These are phyloP conservation scores for Geosmithia morbida DNA, from an alignment of 2,329 filamentous ascomycete genomes.

Conservation along the genomic window DNA sequence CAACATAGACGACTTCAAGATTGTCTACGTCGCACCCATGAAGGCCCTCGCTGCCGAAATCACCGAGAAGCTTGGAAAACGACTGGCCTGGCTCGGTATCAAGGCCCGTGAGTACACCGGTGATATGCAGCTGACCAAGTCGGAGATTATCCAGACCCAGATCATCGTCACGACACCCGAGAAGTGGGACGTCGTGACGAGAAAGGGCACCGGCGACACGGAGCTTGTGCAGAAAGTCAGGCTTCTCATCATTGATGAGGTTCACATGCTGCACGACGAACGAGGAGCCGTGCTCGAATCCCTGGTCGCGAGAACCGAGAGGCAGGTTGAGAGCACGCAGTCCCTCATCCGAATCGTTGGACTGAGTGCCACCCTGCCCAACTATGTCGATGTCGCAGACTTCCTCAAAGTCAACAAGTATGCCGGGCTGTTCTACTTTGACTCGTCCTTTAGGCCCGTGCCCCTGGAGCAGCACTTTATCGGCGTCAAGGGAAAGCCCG, in stretches of 20 bases:
- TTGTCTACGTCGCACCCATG: slow-evolving; percentile 98
- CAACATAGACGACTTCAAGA: slow-evolving; percentile 83
- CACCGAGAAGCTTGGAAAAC: slow-evolving; percentile 83
- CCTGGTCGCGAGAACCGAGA: slow-evolving; percentile 82
- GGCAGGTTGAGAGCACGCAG: slow-evolving; percentile 96
- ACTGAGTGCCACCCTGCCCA: slow-evolving; percentile 87
- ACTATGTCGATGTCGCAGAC: slow-evolving; percentile 92
- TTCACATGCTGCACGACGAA: slow-evolving; percentile 98
- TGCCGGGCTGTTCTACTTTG: slow-evolving; percentile 92
- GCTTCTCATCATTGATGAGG: slow-evolving; percentile 93
- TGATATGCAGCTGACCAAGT: slow-evolving; percentile 97
- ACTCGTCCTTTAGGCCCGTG: slow-evolving; percentile 87
- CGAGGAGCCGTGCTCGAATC: slow-evolving; percentile 92
- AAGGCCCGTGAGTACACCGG: slow-evolving; percentile 89
- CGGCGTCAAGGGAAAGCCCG: slow-evolving; percentile 83
- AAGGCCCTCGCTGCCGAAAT: slow-evolving; percentile 95
- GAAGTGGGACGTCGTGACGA: slow-evolving; percentile 97
- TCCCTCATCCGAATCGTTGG: slow-evolving; percentile 93
- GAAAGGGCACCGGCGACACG: slow-evolving; percentile 93
- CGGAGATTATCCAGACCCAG: slow-evolving; percentile 89
- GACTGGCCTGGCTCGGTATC: slow-evolving; percentile 85
- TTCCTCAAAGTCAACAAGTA: slow-evolving; percentile 92
- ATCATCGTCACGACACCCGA: slow-evolving; percentile 98
- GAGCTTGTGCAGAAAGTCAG: slow-evolving; percentile 96
- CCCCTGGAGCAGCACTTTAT: slow-evolving; percentile 96